phyloP scores from a whole-genome alignment of 139 green algal species.

The Parachlorella kessleri region DNA sequence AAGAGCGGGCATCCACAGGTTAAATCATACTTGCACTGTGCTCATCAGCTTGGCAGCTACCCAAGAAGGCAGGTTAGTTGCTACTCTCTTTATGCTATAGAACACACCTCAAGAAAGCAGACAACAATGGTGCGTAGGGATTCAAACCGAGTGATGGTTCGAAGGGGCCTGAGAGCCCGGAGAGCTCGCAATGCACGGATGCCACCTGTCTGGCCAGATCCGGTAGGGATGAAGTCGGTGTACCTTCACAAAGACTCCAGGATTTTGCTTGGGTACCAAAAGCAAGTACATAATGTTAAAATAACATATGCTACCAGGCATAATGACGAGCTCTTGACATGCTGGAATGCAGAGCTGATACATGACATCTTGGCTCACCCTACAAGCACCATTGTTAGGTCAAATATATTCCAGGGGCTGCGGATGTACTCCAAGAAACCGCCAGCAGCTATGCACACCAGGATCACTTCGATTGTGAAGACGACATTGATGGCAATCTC shows the following conservation, averaged over 20 bases:
- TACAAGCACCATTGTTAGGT: slow-evolving; percentile 70
- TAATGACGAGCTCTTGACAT: too few species aligned
- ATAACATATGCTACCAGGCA: too few species aligned
- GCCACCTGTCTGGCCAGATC: slow-evolving; percentile 3
- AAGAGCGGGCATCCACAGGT: too few species aligned
- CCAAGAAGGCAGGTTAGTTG: too few species aligned
- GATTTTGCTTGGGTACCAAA: too few species aligned
- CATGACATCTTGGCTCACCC: too few species aligned
- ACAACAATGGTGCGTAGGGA: slow-evolving; percentile 69
- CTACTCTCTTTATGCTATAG: too few species aligned
- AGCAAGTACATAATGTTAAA: too few species aligned
- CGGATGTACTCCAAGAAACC: slow-evolving; percentile 54
- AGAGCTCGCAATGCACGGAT: slow-evolving; percentile 64
- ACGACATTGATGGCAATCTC: slow-evolving; percentile 71
- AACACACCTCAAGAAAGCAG: slow-evolving; percentile 70
- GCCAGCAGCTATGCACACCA: slow-evolving; percentile 57
- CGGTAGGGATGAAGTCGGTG: slow-evolving; percentile 58
- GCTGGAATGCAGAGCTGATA: too few species aligned
- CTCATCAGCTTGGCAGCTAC: too few species aligned
- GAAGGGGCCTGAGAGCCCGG: slow-evolving; percentile 75
- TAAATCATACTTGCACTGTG: too few species aligned
- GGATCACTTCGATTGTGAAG: slow-evolving; percentile 73
- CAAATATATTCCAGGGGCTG: slow-evolving; percentile 73
- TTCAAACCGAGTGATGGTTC: slow-evolving; percentile 82
- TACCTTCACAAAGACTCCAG: too few species aligned